Evolutionary conservation across 2,329 filamentous ascomycete genomes (phyloP).

Genomic region (Fusarium euwallaceae): DNA sequence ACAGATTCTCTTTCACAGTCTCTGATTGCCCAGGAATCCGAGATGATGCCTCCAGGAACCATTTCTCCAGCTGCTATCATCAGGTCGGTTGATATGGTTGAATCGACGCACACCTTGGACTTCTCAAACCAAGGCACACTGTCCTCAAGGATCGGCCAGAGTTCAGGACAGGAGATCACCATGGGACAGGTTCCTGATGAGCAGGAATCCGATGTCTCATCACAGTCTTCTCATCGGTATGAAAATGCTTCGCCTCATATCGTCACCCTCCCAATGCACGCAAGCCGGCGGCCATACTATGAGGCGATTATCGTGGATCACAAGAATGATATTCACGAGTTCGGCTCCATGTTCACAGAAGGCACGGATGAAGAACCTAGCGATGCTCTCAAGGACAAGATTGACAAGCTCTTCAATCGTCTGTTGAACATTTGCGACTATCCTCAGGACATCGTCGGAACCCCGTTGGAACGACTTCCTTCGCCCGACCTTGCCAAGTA

Average conservation of each 20-base stretch:
- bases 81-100: conserved; percentile 45
- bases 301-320: conserved; percentile 61
- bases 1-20: conserved; percentile 31
- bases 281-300: conserved; percentile 66
- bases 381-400: conserved; percentile 55
- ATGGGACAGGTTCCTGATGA: conserved; percentile 46
- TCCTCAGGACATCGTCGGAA: conserved; percentile 64
- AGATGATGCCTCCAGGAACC: conserved; percentile 46
- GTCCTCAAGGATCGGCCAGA: conserved; percentile 35
- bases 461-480: conserved; percentile 55
- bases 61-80: conserved; percentile 57
- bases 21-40: conserved; percentile 36
- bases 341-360: conserved; percentile 58
- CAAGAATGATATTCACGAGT: conserved; percentile 60
- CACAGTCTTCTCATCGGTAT: conserved; percentile 28
- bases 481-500: conserved; percentile 63
- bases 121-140: conserved; percentile 34
- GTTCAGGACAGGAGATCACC: conserved; percentile 43
- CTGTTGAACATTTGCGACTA: conserved; percentile 70
- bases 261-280: conserved; percentile 69
- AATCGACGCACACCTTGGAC: conserved; percentile 35
- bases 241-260: conserved; percentile 56
- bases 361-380: conserved; percentile 57
- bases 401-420: conserved; percentile 65
- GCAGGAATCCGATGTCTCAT: conserved; percentile 39